Evolutionary conservation across 306 rosid genomes (phyloP).

Genomic region (Begonia peltatifolia): DNA sequence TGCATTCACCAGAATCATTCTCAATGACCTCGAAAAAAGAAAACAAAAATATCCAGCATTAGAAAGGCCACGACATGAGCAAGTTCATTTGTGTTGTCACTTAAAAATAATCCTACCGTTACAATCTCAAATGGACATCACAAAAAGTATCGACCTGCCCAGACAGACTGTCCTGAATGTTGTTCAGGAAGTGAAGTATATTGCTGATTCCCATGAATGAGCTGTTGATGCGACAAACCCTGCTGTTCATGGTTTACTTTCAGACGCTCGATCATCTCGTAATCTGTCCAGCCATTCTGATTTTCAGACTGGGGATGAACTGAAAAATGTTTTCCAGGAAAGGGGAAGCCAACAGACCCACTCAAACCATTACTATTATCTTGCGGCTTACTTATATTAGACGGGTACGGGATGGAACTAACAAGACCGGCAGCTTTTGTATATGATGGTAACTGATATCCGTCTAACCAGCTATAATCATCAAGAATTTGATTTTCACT

Average conservation of each 20-base stretch:
- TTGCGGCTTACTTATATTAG: slow-evolving; percentile 31
- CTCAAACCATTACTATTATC: slow-evolving; percentile 30
- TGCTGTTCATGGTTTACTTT: slow-evolving; percentile 58
- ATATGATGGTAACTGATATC: slow-evolving; percentile 68
- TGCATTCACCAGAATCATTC: slow-evolving; percentile 48
- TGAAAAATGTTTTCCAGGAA: slow-evolving; percentile 81
- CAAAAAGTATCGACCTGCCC: slow-evolving; percentile 77
- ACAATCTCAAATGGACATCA: slow-evolving; percentile 50
- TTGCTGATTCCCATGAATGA: slow-evolving; percentile 49
- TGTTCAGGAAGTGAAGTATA: slow-evolving; percentile 57
- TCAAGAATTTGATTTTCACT: slow-evolving; percentile 56
- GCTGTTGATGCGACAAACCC: slow-evolving; percentile 43
- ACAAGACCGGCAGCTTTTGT: slow-evolving; percentile 24
- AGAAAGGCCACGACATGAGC: not conserved
- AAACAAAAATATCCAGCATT: not conserved
- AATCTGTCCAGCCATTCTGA: slow-evolving; percentile 66
- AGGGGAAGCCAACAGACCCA: slow-evolving; percentile 55
- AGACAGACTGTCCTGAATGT: slow-evolving; percentile 73
- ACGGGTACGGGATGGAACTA: slow-evolving; percentile 25
- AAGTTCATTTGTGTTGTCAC: not conserved
- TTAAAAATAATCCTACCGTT: slow-evolving; percentile 35
- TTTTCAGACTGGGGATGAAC: slow-evolving; percentile 33
- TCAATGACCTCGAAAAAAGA: slow-evolving; percentile 31
- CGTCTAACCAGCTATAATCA: slow-evolving; percentile 98
- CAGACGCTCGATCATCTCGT: slow-evolving; percentile 36